Evolutionary conservation across 805 yeast genomes (phyloP), one percentile per base, ranked within the genome.

Genomic region (Ogataea ramenticola): DNA sequence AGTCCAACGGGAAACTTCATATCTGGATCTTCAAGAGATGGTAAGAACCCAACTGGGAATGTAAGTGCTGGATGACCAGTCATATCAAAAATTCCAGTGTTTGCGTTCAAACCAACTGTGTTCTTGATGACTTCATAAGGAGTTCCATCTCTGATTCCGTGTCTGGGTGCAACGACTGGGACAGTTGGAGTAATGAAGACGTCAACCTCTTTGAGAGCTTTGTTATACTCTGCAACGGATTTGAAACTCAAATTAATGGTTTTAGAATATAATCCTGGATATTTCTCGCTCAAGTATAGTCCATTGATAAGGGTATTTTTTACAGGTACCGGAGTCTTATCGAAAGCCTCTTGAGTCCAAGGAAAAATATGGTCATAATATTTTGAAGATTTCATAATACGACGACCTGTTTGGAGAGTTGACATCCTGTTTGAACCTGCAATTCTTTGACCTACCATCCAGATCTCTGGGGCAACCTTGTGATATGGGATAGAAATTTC

Each of bases 21-120:
- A 12, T 55, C 56, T n/a, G 59, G 58, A 26, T 60, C 61, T 35
- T 63, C 68, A 6, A 46, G 19, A 9, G 60, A 51, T 12, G 61
- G 56, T 40, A 65, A 48, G 45, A 60, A 51, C 4, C 68, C 66
- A 31, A 60, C 50, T 2, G 70, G 69, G 20, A 65, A 48, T 36
- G 57, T 61, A 49, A 65, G 35, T 3, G 67, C 66, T 19, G 70
- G 70, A 46, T 65, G 67, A 11, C 70, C 70, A 19, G 66, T 61
- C 42, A 58, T 55, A 46, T 65, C 57, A 52, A 65, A 65, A 24
- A 62, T 61, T 32, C 62, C 58, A 4, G 70, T 63, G 49, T 65
- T 65, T 20, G 62, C 60, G 45, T 61, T 63, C 33, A 65, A 46
- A 15, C 70, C 70, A 36, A 58, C 48, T n/a, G 58, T 58, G 29